These are phyloP conservation scores for Podosphaera leucotricha DNA, from an alignment of 2,329 filamentous ascomycete species.

Conservation along the genomic window DNA sequence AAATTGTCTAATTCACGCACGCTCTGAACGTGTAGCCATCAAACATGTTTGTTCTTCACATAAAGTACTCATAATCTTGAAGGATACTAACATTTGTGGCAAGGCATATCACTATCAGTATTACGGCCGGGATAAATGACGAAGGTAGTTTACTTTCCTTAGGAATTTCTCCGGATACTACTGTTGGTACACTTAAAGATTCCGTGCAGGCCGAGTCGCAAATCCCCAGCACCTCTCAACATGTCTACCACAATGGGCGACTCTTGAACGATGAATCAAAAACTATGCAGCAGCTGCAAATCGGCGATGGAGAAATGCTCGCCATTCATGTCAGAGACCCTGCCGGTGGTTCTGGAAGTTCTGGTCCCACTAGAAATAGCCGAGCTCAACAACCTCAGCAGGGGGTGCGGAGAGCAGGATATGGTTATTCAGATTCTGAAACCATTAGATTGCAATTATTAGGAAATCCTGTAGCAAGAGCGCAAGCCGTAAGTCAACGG, in stretches of 20 bases:
- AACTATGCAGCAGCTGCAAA: constrained; percentile 58
- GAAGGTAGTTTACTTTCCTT: constrained; percentile 48
- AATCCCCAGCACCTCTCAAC: constrained; percentile 49
- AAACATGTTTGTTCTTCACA: too few relatives aligned
- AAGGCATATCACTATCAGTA: constrained; percentile 74
- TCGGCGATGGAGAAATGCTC: constrained; percentile 80
- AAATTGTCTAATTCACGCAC: too few relatives aligned
- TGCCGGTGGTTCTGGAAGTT: constrained; percentile 15
- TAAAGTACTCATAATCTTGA: background rate
- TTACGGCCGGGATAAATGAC: constrained; percentile 47
- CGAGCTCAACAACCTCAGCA: constrained; percentile 16
- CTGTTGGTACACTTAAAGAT: constrained; percentile 63
- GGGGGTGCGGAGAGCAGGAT: constrained; percentile 14
- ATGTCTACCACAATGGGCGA: constrained; percentile 75
- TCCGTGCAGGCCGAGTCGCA: constrained; percentile 66
- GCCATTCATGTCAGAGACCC: constrained; percentile 59
- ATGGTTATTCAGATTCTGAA: constrained; percentile 43
- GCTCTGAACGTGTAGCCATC: too few relatives aligned
- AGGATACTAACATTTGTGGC: constrained; percentile 1
- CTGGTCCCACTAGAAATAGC: constrained; percentile 20
- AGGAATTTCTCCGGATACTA: constrained; percentile 64
- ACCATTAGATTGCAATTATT: constrained; percentile 62
- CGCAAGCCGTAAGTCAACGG: constrained; percentile 45
- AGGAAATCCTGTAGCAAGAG: constrained; percentile 49
- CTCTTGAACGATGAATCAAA: constrained; percentile 54